Evolutionary conservation across 306 rosid species (phyloP).

Genomic region (Spatholobus suberectus): DNA sequence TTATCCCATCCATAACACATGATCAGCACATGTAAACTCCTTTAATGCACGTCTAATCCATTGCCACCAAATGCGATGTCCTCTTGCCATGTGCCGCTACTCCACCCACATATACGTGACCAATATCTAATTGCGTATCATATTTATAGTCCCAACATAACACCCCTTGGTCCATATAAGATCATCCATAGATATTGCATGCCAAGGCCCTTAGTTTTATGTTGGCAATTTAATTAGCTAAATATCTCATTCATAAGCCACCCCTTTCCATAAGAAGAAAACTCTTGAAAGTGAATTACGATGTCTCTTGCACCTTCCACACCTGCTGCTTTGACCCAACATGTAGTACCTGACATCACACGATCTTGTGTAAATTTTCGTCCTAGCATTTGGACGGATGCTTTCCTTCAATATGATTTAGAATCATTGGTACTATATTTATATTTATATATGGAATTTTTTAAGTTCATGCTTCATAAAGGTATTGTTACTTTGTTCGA

Average conservation of each 20-base stretch:
- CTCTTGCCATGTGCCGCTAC: too few species aligned
- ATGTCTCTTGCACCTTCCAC: not conserved
- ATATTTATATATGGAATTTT: not conserved
- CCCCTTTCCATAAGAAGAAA: not conserved
- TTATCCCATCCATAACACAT: too few species aligned
- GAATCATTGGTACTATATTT: not conserved
- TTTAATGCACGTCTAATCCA: too few species aligned
- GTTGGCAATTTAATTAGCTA: not conserved
- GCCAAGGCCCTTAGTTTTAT: not conserved
- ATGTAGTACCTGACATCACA: not conserved
- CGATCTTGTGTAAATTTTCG: conserved; percentile 22
- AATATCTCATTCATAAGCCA: not conserved
- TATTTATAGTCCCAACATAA: not conserved
- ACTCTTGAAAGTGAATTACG: not conserved
- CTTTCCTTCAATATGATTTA: conserved; percentile 31
- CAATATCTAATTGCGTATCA: not conserved
- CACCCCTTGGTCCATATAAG: too few species aligned
- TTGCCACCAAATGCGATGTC: too few species aligned
- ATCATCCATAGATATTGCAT: too few species aligned
- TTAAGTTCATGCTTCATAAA: not conserved
- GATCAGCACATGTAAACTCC: too few species aligned
- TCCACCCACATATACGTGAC: too few species aligned
- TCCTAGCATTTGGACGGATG: conserved; percentile 22
- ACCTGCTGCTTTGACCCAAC: not conserved
- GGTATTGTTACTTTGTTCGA: not conserved